Conservation (phyloP, 495 filamentous ascomycete species). For the Daldinia caldariorum region DNA sequence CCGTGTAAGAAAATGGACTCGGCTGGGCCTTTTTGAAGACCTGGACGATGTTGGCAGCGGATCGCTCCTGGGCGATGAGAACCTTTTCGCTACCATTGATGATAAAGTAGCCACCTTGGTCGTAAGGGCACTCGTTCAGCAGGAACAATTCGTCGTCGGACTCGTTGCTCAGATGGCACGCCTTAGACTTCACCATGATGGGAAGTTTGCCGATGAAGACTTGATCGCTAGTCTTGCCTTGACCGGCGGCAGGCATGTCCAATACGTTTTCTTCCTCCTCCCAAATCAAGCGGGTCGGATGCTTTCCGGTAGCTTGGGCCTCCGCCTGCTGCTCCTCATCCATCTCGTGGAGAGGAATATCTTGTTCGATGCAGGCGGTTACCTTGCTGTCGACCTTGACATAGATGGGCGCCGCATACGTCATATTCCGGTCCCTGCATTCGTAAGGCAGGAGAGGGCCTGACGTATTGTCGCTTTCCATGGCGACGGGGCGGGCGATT, state of each 20-base stretch:
- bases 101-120: constrained; percentile 97
- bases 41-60: constrained; percentile 97
- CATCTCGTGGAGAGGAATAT: constrained; percentile 68
- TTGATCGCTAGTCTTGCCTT: constrained; percentile 59
- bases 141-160: constrained; percentile 82
- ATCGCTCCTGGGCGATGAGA: constrained; percentile 95
- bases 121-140: constrained; percentile 95
- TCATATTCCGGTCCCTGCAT: constrained; percentile 91
- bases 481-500: constrained; percentile 85
- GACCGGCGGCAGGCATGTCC: constrained; percentile 43
- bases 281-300: constrained; percentile 66
- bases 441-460: constrained; percentile 87
- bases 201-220: constrained; percentile 90
- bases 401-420: constrained; percentile 91
- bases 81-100: constrained; percentile 99
- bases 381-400: constrained; percentile 82
- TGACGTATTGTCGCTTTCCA: constrained; percentile 89
- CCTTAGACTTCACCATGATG: constrained; percentile 96
- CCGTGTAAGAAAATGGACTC: constrained; percentile 87
- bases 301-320: constrained; percentile 57
- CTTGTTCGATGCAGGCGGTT: constrained; percentile 80
- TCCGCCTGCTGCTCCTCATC: constrained; percentile 67
- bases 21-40: constrained; percentile 96
- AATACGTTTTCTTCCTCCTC: constrained; percentile 61
- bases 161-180: constrained; percentile 85